Evolutionary conservation across 352 stramenopile species (phyloP).

Genomic region (Phytophthora rubi): DNA sequence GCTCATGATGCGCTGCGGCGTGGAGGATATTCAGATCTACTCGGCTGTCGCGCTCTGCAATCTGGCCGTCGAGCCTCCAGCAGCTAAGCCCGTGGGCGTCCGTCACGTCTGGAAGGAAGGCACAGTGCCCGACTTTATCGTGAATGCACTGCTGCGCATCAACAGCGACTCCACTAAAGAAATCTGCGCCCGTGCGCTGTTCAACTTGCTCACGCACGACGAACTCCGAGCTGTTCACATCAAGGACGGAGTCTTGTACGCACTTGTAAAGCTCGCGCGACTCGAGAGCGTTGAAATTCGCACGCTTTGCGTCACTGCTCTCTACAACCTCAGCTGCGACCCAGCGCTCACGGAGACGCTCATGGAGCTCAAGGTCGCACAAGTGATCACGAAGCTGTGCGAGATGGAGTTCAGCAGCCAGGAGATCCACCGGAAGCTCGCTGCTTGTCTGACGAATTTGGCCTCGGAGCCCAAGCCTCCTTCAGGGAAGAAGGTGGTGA

Average conservation of each 20-base stretch:
- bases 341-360: slow-evolving; percentile 71
- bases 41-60: slow-evolving; percentile 89
- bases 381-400: slow-evolving; percentile 88
- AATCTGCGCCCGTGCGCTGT: slow-evolving; percentile 84
- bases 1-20: slow-evolving; percentile 89
- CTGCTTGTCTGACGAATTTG: slow-evolving; percentile 82
- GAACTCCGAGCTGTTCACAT: slow-evolving; percentile 83
- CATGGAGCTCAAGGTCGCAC: slow-evolving; percentile 86
- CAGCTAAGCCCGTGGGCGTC: slow-evolving; percentile 48
- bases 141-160: slow-evolving; percentile 89
- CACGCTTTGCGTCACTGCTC: slow-evolving; percentile 73
- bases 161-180: slow-evolving; percentile 91
- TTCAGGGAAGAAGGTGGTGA: slow-evolving; percentile 21
- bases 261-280: slow-evolving; percentile 85
- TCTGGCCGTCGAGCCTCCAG: slow-evolving; percentile 68
- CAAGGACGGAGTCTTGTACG: slow-evolving; percentile 87
- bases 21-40: slow-evolving; percentile 91
- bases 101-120: slow-evolving; percentile 88
- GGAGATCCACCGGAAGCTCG: slow-evolving; percentile 74
- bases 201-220: slow-evolving; percentile 88
- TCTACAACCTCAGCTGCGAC: slow-evolving; percentile 89
- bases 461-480: slow-evolving; percentile 58
- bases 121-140: slow-evolving; percentile 89
- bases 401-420: slow-evolving; percentile 87
- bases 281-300: slow-evolving; percentile 86